Percentiles rank a stretch among this genome's conserved stretches.
Conservation (phyloP, 257 asterid genomes). For the Petrea volubilis region DNA sequence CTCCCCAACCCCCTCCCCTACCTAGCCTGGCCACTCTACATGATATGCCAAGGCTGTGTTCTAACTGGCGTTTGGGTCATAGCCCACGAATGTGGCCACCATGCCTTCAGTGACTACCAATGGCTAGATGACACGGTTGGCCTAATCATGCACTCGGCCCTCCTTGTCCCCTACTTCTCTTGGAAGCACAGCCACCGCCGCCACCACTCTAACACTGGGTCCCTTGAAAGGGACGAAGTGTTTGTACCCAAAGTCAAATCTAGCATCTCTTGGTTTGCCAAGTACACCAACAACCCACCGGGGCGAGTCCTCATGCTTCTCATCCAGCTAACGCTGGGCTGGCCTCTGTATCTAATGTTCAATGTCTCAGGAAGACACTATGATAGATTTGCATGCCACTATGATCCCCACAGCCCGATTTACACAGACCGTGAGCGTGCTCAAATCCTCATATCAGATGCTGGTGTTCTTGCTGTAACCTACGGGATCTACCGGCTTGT, state of each 20-base stretch:
- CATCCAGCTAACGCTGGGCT: constrained; percentile 64
- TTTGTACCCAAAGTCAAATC: constrained; percentile 70
- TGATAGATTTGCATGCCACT: constrained; percentile 79
- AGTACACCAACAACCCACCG: constrained; percentile 62
- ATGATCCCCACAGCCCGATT: constrained; percentile 68
- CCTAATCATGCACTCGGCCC: constrained; percentile 41
- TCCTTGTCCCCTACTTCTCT: constrained; percentile 49
- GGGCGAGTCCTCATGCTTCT: constrained; percentile 54
- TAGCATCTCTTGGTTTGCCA: constrained; percentile 36
- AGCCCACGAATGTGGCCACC: constrained; percentile 57
- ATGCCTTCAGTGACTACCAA: constrained; percentile 60
- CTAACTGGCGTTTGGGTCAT: constrained; percentile 59
- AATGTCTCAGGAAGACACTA: constrained; percentile 73
- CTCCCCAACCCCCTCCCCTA: constrained; percentile 55
- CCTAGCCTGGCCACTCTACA: constrained; percentile 71
- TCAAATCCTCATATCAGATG: constrained; percentile 65
- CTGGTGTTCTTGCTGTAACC: constrained; percentile 47
- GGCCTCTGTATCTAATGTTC: constrained; percentile 77
- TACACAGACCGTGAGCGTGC: constrained; percentile 70
- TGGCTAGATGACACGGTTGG: constrained; percentile 66
- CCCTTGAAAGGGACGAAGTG: constrained; percentile 79
- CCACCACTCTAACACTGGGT: constrained; percentile 73
- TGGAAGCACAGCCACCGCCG: constrained; percentile 61
- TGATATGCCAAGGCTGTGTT: constrained; percentile 71
- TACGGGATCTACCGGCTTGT: constrained; percentile 51